A percentile compares a stretch with the other conserved stretches of the same genome.
Evolutionary conservation across 495 filamentous ascomycete species (phyloP).

Genomic region (Penicillium herquei): DNA sequence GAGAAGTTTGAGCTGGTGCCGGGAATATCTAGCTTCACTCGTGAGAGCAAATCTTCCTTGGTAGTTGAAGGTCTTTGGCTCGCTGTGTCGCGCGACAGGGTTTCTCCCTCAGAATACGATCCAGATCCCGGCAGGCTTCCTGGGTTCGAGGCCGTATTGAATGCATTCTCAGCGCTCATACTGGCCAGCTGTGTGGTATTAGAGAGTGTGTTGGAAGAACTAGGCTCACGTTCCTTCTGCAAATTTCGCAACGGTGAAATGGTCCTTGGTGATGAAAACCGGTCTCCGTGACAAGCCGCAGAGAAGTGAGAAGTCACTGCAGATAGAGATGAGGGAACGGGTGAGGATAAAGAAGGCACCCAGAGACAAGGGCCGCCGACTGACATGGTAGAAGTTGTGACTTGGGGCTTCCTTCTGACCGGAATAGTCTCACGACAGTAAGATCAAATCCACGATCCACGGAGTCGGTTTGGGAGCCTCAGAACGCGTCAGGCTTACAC

Average conservation of each 20-base stretch:
- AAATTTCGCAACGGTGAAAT: constrained; percentile 21
- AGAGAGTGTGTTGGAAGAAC: constrained; percentile 11
- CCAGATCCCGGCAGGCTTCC: constrained; percentile 13
- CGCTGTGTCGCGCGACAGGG: constrained; percentile 8
- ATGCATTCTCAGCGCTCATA: constrained; percentile 39
- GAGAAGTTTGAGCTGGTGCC: constrained; percentile 12
- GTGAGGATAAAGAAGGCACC: constrained; percentile 38
- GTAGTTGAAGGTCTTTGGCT: background rate
- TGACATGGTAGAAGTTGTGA: constrained; percentile 36
- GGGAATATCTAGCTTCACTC: constrained; percentile 24
- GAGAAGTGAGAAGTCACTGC: constrained; percentile 35
- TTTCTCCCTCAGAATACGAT: constrained; percentile 23
- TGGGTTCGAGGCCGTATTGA: constrained; percentile 18
- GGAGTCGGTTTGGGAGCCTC: background rate
- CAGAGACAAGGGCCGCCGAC: constrained; percentile 44
- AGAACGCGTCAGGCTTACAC: constrained; percentile 9
- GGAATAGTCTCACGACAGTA: background rate
- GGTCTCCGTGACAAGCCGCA: constrained; percentile 34
- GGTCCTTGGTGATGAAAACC: constrained; percentile 22
- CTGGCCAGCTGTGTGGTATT: constrained; percentile 33
- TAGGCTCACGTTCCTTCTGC: constrained; percentile 23
- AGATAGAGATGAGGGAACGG: constrained; percentile 36
- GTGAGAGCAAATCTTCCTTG: constrained; percentile 19
- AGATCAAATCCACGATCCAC: constrained; percentile 3
- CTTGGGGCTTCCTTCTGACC: constrained; percentile 1